Percentiles rank a stretch among this genome's conserved stretches.
These are phyloP conservation scores for Teratosphaeria pseudoeucalypti DNA, from an alignment of 2,329 filamentous ascomycete genomes.

Conservation along the genomic window DNA sequence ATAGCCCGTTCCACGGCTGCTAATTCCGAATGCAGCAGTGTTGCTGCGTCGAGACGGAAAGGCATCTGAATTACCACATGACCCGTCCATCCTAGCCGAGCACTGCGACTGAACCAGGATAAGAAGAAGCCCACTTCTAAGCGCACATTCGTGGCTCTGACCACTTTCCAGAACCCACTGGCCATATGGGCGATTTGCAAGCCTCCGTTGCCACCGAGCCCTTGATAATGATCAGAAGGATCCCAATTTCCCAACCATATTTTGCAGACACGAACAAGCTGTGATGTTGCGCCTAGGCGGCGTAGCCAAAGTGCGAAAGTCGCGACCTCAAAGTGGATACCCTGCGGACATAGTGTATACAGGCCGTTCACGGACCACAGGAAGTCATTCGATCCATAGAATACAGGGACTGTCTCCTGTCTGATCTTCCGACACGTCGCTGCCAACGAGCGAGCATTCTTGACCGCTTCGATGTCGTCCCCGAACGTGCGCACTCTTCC, in stretches of 20 bases:
- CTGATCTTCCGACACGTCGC: neutral
- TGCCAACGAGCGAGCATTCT: neutral
- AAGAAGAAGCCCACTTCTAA: neutral
- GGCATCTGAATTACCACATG: neutral
- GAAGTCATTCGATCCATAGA: neutral
- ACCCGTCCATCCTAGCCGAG: neutral
- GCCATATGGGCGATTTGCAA: neutral
- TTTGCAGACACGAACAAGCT: too few relatives aligned
- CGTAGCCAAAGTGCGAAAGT: neutral
- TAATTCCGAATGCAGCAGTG: neutral
- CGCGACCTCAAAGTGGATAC: neutral
- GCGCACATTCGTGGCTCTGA: neutral
- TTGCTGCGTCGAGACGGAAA: neutral
- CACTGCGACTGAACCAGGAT: too few relatives aligned
- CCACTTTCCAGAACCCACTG: neutral
- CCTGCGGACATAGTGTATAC: neutral
- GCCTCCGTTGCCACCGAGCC: too few relatives aligned
- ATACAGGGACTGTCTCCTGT: neutral
- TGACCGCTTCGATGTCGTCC: neutral
- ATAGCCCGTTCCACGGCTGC: too few relatives aligned
- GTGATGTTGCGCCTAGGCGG: too few relatives aligned
- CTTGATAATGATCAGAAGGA: too few relatives aligned
- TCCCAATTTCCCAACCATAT: too few relatives aligned
- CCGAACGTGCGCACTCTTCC: neutral
- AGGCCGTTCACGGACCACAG: neutral